Evolutionary conservation across 257 asterid species (phyloP), one percentile per base, ranked within the genome.

Genomic region (Solanum clarkiae): DNA sequence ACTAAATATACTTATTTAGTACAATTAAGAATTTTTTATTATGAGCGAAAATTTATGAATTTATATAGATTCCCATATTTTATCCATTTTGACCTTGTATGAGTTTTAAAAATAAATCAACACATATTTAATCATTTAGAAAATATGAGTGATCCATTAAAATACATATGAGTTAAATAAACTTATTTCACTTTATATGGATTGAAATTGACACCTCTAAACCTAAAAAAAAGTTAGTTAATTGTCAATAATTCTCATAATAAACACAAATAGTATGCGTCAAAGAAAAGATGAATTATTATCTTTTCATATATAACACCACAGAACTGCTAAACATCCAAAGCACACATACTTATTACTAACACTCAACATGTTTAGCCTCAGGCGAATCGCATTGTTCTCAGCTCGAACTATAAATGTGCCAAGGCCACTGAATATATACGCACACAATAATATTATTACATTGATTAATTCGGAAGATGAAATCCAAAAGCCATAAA

Each of bases 301-400:
- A 77, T 45, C 22, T 15, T 77, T 77, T 18, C 53, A n/a, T 57
- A 57, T 26, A 84, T 40, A 32, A 7, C 32, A 36, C 56, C 7
- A 17, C 3, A 56, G 16, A 17, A 42, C 65, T 66, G 16, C 42
- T 40, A 55, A 81, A 60, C 15, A 51, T 51, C n/a, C 4, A 53
- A 10, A 77, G 10, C 14, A 24, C 63, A 26, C 13, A 51, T 51
- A 77, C 22, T 77, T 24, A 56, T 26, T 49, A 53, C 82, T 81
- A 90, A 77, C 93, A 90, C 66, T 88, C 92, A 72, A 36, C 42
- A 71, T 89, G n/a, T n/a, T n/a, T 62, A 87, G 66, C 59, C 11
- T 4, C 11, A 42, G 32, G 80, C 55, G 20, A 4, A 71, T 14
- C 8, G 77, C 26, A 69, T 36, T 68, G 10, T 22, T 69, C 53